Conservation (phyloP, 495 filamentous ascomycete species). For the Aspergillus nidulans region DNA sequence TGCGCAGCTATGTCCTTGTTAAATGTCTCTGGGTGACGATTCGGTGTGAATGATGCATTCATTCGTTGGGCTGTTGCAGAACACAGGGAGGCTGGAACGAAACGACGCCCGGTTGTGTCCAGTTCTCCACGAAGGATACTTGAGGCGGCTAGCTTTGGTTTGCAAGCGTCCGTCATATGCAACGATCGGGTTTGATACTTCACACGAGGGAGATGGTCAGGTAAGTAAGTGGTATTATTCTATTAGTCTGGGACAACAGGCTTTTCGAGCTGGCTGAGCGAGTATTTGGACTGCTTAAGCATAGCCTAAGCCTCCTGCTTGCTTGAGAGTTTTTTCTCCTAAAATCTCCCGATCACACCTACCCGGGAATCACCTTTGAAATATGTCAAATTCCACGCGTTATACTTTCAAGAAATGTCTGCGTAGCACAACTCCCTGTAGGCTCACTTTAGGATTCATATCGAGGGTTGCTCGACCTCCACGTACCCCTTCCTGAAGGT, state of each 20-base stretch:
- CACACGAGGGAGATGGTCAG: not conserved
- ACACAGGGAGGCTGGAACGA: not conserved
- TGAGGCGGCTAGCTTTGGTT: not conserved
- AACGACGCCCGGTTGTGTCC: not conserved
- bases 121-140: not conserved
- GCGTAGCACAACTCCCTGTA: not conserved
- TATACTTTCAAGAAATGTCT: not conserved
- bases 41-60: not conserved
- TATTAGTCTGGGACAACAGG: not conserved
- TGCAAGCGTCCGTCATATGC: not conserved
- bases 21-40: not conserved
- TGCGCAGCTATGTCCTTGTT: not conserved
- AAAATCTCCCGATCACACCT: not conserved
- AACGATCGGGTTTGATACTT: not conserved
- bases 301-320: not conserved
- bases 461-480: not conserved
- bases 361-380: not conserved
- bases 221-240: not conserved
- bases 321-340: too few relatives aligned
- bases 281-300: not conserved
- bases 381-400: not conserved
- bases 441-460: not conserved
- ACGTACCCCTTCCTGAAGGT: too few relatives aligned
- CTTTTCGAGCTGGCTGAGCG: not conserved
- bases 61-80: not conserved